These are phyloP conservation scores for Berberis thunbergii DNA, from an alignment of 164 flowering plant genomes.

Conservation along the genomic window DNA sequence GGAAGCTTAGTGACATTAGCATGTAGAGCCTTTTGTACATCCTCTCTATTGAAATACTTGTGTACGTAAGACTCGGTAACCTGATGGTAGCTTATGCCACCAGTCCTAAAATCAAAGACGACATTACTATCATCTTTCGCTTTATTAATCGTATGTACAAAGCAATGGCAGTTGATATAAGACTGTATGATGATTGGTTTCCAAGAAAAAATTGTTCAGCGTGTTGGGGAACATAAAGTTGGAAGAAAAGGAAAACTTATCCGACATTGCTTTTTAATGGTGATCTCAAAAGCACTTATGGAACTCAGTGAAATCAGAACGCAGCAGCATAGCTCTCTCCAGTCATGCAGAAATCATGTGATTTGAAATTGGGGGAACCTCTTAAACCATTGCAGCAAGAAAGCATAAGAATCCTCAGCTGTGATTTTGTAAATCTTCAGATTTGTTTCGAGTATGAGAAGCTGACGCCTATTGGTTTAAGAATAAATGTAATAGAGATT, in stretches of 20 bases:
- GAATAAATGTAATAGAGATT: slow-evolving; percentile 51
- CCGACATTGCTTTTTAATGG: too few relatives aligned
- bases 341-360: slow-evolving; percentile 42
- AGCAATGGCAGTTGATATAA: too few relatives aligned
- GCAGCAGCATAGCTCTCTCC: slow-evolving; percentile 67
- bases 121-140: too few relatives aligned
- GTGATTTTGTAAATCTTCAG: slow-evolving; percentile 29
- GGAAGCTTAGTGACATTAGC: slow-evolving; percentile 45
- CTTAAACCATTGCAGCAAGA: slow-evolving; percentile 44
- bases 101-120: slow-evolving; percentile 22
- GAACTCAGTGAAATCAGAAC: too few relatives aligned
- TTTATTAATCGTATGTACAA: too few relatives aligned
- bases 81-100: slow-evolving; percentile 35
- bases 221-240: slow-evolving; percentile 51
- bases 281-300: too few relatives aligned
- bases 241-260: not conserved
- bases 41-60: slow-evolving; percentile 37
- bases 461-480: slow-evolving; percentile 59
- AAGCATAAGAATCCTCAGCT: slow-evolving; percentile 42
- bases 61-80: slow-evolving; percentile 27
- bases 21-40: slow-evolving; percentile 54
- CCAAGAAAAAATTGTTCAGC: slow-evolving; percentile 40
- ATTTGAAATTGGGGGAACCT: slow-evolving; percentile 40
- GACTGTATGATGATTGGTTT: too few relatives aligned
- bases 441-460: slow-evolving; percentile 50